phyloP scores from a whole-genome alignment of 2,329 filamentous ascomycete species.

The Calonectria multiphialidica region DNA sequence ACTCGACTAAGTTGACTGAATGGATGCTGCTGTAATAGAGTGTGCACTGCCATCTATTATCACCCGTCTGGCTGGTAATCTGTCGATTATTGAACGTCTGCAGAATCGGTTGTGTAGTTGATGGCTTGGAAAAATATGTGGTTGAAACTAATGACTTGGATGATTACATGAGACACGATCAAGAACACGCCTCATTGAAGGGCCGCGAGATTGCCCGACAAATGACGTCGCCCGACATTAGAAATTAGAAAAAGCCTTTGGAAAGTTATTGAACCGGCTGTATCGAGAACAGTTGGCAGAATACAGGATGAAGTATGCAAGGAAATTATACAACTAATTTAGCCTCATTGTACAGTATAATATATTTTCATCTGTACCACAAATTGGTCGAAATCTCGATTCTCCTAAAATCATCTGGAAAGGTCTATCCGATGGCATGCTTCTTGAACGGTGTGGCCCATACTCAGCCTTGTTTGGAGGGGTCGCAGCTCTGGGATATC shows the following conservation, averaged over 20 bases:
- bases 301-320: background rate
- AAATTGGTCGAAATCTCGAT: no score
- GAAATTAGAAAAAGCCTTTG: background rate
- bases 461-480: no score
- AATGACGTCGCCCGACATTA: background rate
- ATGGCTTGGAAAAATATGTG: background rate
- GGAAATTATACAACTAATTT: background rate
- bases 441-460: no score
- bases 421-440: no score
- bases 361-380: no score
- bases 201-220: background rate
- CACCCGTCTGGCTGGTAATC: background rate
- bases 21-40: background rate
- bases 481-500: no score
- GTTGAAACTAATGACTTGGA: background rate
- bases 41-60: background rate
- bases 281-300: background rate
- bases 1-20: background rate
- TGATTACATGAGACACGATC: conserved; percentile 1
- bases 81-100: background rate
- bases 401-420: no score
- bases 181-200: background rate
- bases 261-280: background rate
- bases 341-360: background rate
- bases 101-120: background rate